phyloP scores from a whole-genome alignment of 2,329 filamentous ascomycete species.

The Thielaviopsis punctulata region DNA sequence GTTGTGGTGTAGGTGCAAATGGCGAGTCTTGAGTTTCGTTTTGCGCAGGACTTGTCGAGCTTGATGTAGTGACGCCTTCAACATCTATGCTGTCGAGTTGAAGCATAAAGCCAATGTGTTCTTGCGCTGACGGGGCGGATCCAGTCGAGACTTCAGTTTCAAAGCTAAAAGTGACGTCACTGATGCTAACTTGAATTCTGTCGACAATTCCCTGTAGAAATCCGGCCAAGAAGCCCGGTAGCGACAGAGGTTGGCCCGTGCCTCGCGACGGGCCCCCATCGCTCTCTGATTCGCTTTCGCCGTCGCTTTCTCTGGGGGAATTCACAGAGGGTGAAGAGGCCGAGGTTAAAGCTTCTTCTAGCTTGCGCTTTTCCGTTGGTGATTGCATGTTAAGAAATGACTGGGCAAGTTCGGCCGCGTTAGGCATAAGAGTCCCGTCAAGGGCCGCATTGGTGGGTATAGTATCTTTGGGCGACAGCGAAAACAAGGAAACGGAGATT shows the following conservation, averaged over 20 bases:
- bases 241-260: constrained; percentile 51
- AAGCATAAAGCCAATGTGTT: constrained; percentile 47
- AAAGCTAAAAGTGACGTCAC: constrained; percentile 46
- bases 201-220: constrained; percentile 62
- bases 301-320: constrained; percentile 45
- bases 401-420: constrained; percentile 54
- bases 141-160: constrained; percentile 39
- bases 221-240: constrained; percentile 53
- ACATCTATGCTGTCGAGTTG: constrained; percentile 47
- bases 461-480: not conserved
- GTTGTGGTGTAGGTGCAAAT: not conserved
- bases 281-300: constrained; percentile 37
- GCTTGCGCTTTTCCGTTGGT: constrained; percentile 42
- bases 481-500: constrained; percentile 41
- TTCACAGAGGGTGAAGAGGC: constrained; percentile 28
- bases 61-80: constrained; percentile 39
- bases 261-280: constrained; percentile 40
- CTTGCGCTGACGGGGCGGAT: constrained; percentile 26
- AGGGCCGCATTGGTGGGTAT: constrained; percentile 12
- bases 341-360: constrained; percentile 51
- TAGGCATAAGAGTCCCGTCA: constrained; percentile 34
- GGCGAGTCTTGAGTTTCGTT: not conserved
- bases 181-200: constrained; percentile 48
- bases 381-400: constrained; percentile 64
- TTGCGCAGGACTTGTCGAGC: not conserved